Base-by-base conservation (phyloP, 164 flowering plant species). In the Liriodendron chinense region DNA sequence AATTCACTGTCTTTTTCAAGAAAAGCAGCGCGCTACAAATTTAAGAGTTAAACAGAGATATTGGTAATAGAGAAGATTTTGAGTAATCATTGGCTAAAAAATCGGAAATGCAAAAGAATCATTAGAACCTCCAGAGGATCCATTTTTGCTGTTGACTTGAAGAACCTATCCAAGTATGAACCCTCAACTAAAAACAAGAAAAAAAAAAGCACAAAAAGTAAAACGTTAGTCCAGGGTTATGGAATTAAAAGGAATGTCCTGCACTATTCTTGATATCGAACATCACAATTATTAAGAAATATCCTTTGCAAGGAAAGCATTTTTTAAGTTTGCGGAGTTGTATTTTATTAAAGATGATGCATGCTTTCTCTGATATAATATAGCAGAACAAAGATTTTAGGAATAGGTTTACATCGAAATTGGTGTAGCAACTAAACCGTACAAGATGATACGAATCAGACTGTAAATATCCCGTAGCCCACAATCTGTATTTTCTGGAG, bases 1-100 rank as follows among this genome's bases (percentile, higher is more conserved):
- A 96, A 87, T 80, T 94, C 97, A 63, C 78, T 82, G 80, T 96
- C 97, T 72, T 90, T 89, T 85, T 94, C 99, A 74, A 96, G 95
- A 85, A 87, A 94, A 72, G 76, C 75, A 7, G 98, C 99, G 78
- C 99, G 95, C 98, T 96, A 76, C 71, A 80, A 12, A 81, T 57
- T n/a, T 74, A 10, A 73, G 53, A 56, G 8, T 1, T 3, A 50
- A 16, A 47, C 4, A 56, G 47, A 12, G 7, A 25, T 28, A 28
- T 48, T 62, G 12, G 16, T 7, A 47, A 62, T 1, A 48, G 16
- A 34, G 28, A 8, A 66, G 47, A 28, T 48, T 28, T 18, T 10
- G 23, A 21, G 18, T 8, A 13, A 65, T 65, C 43, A 24, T 21
- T 28, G 9, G 61, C 14, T 18, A 26, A 34, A 72, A 21, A 24